phyloP scores from a whole-genome alignment of 2,329 filamentous ascomycete species.

The Fusarium pseudograminearum region DNA sequence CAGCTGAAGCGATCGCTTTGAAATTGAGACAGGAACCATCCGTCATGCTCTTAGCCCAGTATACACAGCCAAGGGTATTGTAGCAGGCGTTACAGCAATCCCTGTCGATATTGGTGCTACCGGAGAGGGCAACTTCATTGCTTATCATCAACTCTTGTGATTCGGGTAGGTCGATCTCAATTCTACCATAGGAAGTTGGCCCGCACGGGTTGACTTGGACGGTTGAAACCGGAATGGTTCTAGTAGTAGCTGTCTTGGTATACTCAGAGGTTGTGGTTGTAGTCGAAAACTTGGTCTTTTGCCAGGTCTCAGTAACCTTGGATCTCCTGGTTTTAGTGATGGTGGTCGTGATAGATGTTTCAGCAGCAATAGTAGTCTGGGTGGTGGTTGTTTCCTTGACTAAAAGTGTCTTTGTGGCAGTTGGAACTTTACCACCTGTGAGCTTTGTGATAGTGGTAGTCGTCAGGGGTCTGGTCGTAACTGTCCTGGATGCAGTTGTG shows the following conservation, averaged over 20 bases:
- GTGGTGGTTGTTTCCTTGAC: neutral
- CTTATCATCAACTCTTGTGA: neutral
- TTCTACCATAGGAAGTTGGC: neutral
- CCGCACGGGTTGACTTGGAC: neutral
- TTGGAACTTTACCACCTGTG: neutral
- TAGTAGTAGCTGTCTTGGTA: neutral
- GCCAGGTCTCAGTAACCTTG: neutral
- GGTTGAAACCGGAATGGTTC: neutral
- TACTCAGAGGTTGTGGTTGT: neutral
- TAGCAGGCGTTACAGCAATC: neutral
- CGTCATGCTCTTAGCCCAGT: neutral
- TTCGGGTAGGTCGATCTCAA: neutral
- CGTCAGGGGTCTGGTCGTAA: neutral
- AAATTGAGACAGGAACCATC: neutral
- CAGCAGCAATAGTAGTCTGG: neutral
- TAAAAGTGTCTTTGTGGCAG: neutral
- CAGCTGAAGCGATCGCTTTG: neutral
- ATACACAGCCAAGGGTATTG: neutral
- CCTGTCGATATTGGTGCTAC: neutral
- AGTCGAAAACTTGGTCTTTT: neutral
- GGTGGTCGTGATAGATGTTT: neutral
- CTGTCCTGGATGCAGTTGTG: neutral
- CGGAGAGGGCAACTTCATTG: neutral
- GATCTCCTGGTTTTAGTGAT: neutral
- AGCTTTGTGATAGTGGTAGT: neutral